Evolutionary conservation across 352 stramenopile genomes (phyloP).

Genomic region (Globisporangium apiculatum): DNA sequence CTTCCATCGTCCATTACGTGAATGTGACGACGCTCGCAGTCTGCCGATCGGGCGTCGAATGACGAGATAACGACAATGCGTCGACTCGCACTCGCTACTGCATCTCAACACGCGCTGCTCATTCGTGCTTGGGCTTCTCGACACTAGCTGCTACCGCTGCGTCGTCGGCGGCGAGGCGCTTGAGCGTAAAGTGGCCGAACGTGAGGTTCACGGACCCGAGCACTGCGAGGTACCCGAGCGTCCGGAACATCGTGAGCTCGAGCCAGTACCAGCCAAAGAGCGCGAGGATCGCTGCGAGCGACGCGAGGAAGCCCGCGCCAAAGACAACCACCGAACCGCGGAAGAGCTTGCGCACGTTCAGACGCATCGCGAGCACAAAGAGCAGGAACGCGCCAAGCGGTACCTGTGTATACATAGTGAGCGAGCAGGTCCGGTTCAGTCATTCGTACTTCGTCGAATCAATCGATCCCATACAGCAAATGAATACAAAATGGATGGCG

Average conservation of each 20-base stretch:
- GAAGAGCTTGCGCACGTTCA: conserved; percentile 72
- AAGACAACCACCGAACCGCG: conserved; percentile 56
- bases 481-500: neutral
- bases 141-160: conserved; percentile 12
- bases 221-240: conserved; percentile 63
- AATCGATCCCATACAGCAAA: neutral
- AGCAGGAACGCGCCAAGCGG: conserved; percentile 57
- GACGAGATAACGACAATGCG: no score
- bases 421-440: neutral
- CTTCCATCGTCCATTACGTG: no score
- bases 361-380: conserved; percentile 45
- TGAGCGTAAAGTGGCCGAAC: conserved; percentile 75
- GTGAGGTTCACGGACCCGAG: conserved; percentile 47
- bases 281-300: conserved; percentile 59
- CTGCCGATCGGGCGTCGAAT: no score
- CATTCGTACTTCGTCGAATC: no score
- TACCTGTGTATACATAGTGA: conserved; percentile 6
- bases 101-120: neutral
- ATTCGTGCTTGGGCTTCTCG: conserved; percentile 66
- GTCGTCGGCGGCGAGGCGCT: conserved; percentile 43
- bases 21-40: no score
- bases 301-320: conserved; percentile 65
- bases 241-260: conserved; percentile 85
- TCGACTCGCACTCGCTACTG: neutral
- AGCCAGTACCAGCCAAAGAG: conserved; percentile 87